These are phyloP conservation scores for Aureobasidium sp. DNA, from an alignment of 2,329 filamentous ascomycete species.

Conservation along the genomic window DNA sequence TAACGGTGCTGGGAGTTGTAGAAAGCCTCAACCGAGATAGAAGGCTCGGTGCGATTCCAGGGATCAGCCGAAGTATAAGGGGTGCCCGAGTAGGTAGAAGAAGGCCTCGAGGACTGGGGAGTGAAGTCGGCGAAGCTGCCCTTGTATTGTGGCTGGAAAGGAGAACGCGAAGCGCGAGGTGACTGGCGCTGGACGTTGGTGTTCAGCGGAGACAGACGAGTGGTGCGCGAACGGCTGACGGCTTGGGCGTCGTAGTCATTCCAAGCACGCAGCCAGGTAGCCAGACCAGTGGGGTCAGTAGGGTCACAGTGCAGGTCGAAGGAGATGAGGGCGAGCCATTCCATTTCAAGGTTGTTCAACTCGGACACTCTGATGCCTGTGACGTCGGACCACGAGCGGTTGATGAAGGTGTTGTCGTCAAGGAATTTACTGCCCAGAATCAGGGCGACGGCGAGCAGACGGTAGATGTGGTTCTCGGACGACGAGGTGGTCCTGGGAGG, in stretches of 20 bases:
- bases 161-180: slow-evolving; percentile 40
- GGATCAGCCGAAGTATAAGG: slow-evolving; percentile 29
- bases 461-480: slow-evolving; percentile 68
- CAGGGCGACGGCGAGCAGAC: slow-evolving; percentile 76
- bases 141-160: slow-evolving; percentile 31
- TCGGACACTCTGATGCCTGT: slow-evolving; percentile 81
- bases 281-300: slow-evolving; percentile 64
- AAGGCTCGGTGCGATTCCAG: slow-evolving; percentile 26
- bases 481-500: slow-evolving; percentile 30
- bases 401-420: slow-evolving; percentile 96
- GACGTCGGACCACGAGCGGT: slow-evolving; percentile 92
- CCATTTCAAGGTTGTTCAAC: slow-evolving; percentile 76
- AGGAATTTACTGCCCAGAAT: slow-evolving; percentile 91
- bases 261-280: slow-evolving; percentile 60
- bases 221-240: slow-evolving; percentile 32
- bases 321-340: slow-evolving; percentile 76
- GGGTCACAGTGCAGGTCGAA: slow-evolving; percentile 86
- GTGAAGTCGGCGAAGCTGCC: slow-evolving; percentile 21
- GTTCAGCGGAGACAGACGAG: slow-evolving; percentile 54
- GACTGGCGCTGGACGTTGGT: slow-evolving; percentile 54
- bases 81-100: slow-evolving; percentile 26
- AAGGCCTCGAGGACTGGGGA: slow-evolving; percentile 23
- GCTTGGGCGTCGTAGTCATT: slow-evolving; percentile 53
- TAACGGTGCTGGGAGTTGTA: slow-evolving; percentile 29
- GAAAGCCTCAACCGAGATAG: slow-evolving; percentile 25